A percentile compares a stretch with the other conserved stretches of the same genome.
phyloP scores from a whole-genome alignment of 352 stramenopile species.

The Blastocystis sp. region DNA sequence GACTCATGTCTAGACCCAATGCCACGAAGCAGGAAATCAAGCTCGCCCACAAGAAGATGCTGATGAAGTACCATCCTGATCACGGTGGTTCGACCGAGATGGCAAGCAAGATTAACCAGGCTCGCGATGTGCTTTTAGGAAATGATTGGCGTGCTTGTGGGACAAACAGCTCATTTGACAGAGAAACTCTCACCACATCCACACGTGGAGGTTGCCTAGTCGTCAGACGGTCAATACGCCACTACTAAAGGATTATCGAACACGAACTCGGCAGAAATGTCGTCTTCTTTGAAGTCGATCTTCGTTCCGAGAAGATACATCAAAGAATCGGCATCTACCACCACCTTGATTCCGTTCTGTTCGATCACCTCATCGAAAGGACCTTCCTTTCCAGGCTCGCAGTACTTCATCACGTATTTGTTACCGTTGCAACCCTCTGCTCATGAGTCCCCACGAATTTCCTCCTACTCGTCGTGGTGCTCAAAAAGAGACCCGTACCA shows the following conservation, averaged over 20 bases:
- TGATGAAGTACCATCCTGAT: slow-evolving; percentile 75
- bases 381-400: slow-evolving; percentile 63
- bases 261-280: slow-evolving; percentile 73
- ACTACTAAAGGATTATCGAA: slow-evolving; percentile 73
- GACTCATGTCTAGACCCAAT: slow-evolving; percentile 45
- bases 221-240: background rate
- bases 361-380: slow-evolving; percentile 71
- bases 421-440: slow-evolving; percentile 74
- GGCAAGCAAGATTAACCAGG: slow-evolving; percentile 74
- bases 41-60: slow-evolving; percentile 72
- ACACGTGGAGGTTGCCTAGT: slow-evolving; percentile 64
- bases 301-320: slow-evolving; percentile 74
- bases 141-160: slow-evolving; percentile 48
- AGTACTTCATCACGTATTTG: slow-evolving; percentile 73
- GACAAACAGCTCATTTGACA: slow-evolving; percentile 39
- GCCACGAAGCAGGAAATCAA: slow-evolving; percentile 74
- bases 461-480: slow-evolving; percentile 33
- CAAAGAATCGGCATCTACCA: slow-evolving; percentile 66
- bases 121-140: slow-evolving; percentile 74
- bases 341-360: slow-evolving; percentile 69
- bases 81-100: slow-evolving; percentile 71
- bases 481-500: slow-evolving; percentile 53
- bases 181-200: slow-evolving; percentile 73
- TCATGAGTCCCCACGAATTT: background rate
- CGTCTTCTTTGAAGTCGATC: slow-evolving; percentile 74